Evolutionary conservation across 495 filamentous ascomycete species (phyloP).

Genomic region (Penicillium dipodomyicola): DNA sequence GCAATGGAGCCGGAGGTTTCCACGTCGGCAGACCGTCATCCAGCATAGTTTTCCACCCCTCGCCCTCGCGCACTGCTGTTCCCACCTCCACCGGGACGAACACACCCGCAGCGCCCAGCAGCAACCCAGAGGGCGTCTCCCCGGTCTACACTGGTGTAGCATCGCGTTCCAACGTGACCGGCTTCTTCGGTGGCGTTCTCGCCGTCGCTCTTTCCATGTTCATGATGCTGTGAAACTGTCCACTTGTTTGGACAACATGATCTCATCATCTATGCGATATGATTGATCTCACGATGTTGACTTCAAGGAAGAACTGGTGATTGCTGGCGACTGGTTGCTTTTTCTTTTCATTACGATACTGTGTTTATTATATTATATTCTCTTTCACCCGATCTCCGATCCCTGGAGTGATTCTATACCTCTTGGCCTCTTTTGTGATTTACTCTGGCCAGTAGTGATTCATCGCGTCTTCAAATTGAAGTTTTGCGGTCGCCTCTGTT

Average conservation of each 20-base stretch:
- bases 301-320: neutral
- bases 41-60: slow-evolving; percentile 22
- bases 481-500: neutral
- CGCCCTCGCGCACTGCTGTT: neutral
- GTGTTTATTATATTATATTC: slow-evolving; percentile 12
- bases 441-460: slow-evolving; percentile 6
- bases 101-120: slow-evolving; percentile 18
- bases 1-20: slow-evolving; percentile 8
- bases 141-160: slow-evolving; percentile 31
- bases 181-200: slow-evolving; percentile 9
- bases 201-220: slow-evolving; percentile 14
- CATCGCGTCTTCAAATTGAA: neutral
- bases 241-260: slow-evolving; percentile 6
- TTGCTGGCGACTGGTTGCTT: neutral
- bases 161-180: slow-evolving; percentile 7
- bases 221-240: slow-evolving; percentile 12
- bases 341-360: slow-evolving; percentile 4
- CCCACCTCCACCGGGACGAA: slow-evolving; percentile 9
- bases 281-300: slow-evolving; percentile 16
- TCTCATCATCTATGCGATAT: slow-evolving; percentile 3
- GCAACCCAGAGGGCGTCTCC: slow-evolving; percentile 17
- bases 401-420: slow-evolving; percentile 7
- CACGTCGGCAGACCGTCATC: slow-evolving; percentile 17
- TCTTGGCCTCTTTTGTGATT: slow-evolving; percentile 12
- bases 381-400: neutral